These are phyloP conservation scores for Geotrichum histeridarum DNA, from an alignment of 1,139 yeast species.

Conservation along the genomic window DNA sequence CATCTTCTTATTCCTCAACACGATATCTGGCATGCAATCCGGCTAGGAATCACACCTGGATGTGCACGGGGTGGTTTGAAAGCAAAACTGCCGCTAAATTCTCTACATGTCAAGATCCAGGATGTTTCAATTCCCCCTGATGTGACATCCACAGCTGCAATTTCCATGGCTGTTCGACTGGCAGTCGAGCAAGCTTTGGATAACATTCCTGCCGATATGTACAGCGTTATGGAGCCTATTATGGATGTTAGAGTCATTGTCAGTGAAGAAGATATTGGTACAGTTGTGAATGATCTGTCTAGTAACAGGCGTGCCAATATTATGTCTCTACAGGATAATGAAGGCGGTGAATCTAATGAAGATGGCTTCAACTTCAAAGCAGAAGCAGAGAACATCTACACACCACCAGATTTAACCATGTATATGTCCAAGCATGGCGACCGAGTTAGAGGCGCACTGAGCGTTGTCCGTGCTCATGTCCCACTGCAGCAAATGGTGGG, in stretches of 20 bases:
- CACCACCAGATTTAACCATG: constrained; percentile 42
- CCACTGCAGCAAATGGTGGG: constrained; percentile 91
- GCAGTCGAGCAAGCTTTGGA: constrained; percentile 43
- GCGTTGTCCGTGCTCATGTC: constrained; percentile 65
- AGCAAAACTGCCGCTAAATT: constrained; percentile 59
- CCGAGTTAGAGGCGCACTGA: constrained; percentile 34
- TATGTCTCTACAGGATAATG: constrained; percentile 37
- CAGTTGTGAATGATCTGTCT: constrained; percentile 73
- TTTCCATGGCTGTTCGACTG: constrained; percentile 45
- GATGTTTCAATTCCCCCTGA: constrained; percentile 56
- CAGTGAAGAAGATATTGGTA: constrained; percentile 69
- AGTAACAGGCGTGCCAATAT: constrained; percentile 70
- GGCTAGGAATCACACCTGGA: constrained; percentile 52
- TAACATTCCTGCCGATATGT: constrained; percentile 32
- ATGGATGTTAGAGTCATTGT: constrained; percentile 74
- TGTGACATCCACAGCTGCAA: constrained; percentile 39
- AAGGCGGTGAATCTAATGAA: constrained; percentile 26
- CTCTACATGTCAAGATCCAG: constrained; percentile 50
- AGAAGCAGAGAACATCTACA: constrained; percentile 35
- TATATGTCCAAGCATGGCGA: constrained; percentile 39
- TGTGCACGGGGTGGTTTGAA: constrained; percentile 74
- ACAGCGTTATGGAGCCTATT: constrained; percentile 73
- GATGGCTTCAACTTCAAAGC: constrained; percentile 26
- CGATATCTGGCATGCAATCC: constrained; percentile 33
- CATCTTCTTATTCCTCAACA: constrained; percentile 29